Conservation (phyloP, 2,329 filamentous ascomycete genomes). For the Fusarium sp. region DNA sequence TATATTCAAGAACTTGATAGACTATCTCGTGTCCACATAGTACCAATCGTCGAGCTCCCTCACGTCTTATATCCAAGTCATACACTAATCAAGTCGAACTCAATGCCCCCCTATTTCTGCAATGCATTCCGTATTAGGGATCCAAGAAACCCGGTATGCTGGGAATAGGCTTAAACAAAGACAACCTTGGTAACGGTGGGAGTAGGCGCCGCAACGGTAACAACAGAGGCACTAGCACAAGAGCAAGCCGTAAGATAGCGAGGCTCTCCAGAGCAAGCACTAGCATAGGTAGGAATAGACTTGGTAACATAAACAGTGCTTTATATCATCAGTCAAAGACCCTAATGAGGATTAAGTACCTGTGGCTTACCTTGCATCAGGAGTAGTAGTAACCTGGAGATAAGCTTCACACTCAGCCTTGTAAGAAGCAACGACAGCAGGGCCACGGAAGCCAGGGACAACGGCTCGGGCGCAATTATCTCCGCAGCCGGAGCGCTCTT, state of each 20-base stretch:
- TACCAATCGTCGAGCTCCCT: background rate
- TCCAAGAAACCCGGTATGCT: background rate
- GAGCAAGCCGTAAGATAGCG: slow-evolving; percentile 37
- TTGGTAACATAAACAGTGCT: slow-evolving; percentile 35
- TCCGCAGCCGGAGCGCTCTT: slow-evolving; percentile 22
- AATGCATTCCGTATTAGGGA: background rate
- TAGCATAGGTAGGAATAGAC: slow-evolving; percentile 35
- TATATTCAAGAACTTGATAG: background rate
- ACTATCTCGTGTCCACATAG: background rate
- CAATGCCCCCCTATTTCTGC: too few relatives aligned
- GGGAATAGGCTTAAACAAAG: background rate
- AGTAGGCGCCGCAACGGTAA: slow-evolving; percentile 25
- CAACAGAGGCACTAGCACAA: slow-evolving; percentile 22
- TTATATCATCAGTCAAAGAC: background rate
- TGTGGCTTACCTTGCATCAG: slow-evolving; percentile 17
- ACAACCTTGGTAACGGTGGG: slow-evolving; percentile 33
- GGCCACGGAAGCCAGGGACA: slow-evolving; percentile 24
- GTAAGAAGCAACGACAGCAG: slow-evolving; percentile 14
- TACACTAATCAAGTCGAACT: background rate
- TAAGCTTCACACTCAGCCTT: slow-evolving; percentile 34
- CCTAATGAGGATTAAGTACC: rapidly evolving
- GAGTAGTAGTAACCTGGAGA: slow-evolving; percentile 28
- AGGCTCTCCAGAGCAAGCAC: slow-evolving; percentile 31
- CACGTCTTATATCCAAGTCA: too few relatives aligned
- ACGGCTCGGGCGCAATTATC: slow-evolving; percentile 37